These are phyloP conservation scores for Tetrahymena thermophila DNA, from an alignment of 73 alveolate genomes.

Conservation along the genomic window DNA sequence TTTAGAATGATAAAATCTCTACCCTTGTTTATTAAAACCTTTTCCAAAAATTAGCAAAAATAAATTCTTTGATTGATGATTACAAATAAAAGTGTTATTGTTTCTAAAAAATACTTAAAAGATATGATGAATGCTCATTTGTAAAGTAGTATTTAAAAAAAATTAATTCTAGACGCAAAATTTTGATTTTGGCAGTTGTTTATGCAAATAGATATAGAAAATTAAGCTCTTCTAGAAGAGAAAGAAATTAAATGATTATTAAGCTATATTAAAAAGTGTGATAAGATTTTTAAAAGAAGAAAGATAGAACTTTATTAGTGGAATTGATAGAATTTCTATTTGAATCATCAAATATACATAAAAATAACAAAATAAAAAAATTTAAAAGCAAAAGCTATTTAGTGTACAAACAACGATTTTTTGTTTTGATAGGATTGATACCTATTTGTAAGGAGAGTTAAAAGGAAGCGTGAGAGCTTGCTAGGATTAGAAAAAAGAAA, in stretches of 20 bases:
- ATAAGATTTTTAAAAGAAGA: not conserved
- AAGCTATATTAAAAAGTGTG: not conserved
- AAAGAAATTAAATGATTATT: not conserved
- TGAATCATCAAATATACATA: not conserved
- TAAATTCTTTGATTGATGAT: not conserved
- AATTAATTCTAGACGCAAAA: not conserved
- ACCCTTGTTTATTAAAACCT: not conserved
- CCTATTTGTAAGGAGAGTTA: no score
- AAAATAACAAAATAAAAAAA: not conserved
- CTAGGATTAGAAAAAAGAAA: no score
- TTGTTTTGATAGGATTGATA: not conserved
- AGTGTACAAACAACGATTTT: no score
- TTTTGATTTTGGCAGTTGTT: not conserved
- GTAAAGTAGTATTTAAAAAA: not conserved
- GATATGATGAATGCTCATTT: not conserved
- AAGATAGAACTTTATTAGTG: not conserved
- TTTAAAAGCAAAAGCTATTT: no score
- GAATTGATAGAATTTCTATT: not conserved
- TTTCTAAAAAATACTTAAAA: no score
- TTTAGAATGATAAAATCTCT: not conserved
- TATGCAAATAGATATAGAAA: not conserved
- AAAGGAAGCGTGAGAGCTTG: not conserved
- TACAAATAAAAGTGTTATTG: no score
- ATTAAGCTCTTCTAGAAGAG: not conserved
- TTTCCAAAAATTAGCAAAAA: no score